A percentile compares a stretch with the other conserved stretches of the same genome.
These are phyloP conservation scores for Iris macrosiphon DNA, from an alignment of 106 monocot species.

Conservation along the genomic window DNA sequence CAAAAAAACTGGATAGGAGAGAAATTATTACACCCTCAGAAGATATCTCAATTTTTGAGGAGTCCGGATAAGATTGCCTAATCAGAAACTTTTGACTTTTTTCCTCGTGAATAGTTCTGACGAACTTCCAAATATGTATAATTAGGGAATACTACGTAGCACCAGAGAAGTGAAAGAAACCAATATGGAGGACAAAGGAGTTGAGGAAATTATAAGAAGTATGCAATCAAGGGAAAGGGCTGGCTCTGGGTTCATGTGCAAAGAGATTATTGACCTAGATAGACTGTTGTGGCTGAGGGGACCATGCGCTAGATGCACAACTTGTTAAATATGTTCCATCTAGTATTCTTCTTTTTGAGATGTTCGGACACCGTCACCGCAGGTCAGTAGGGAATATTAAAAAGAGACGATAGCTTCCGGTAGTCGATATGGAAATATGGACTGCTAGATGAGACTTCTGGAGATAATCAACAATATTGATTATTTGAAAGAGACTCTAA, in stretches of 20 bases:
- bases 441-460: no score
- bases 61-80: no score
- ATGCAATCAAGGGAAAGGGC: constrained; percentile 56
- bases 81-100: no score
- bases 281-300: constrained; percentile 62
- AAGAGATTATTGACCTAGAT: constrained; percentile 85
- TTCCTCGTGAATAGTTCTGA: constrained; percentile 38
- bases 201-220: constrained; percentile 43
- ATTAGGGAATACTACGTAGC: constrained; percentile 12
- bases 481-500: no score
- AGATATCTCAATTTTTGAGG: no score
- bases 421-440: no score
- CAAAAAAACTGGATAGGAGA: no score
- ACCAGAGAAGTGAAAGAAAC: constrained; percentile 9
- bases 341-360: constrained; percentile 69
- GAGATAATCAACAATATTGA: no score
- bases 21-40: no score
- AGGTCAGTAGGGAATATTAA: no score
- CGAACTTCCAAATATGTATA: constrained; percentile 6
- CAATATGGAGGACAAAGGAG: constrained; percentile 14
- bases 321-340: constrained; percentile 70
- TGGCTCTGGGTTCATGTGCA: constrained; percentile 69
- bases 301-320: constrained; percentile 37
- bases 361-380: no score
- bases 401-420: no score